Percentiles rank a stretch among this genome's conserved stretches.
Evolutionary conservation across 2,329 filamentous ascomycete species (phyloP).

Genomic region (Aspergillus puulaauensis): DNA sequence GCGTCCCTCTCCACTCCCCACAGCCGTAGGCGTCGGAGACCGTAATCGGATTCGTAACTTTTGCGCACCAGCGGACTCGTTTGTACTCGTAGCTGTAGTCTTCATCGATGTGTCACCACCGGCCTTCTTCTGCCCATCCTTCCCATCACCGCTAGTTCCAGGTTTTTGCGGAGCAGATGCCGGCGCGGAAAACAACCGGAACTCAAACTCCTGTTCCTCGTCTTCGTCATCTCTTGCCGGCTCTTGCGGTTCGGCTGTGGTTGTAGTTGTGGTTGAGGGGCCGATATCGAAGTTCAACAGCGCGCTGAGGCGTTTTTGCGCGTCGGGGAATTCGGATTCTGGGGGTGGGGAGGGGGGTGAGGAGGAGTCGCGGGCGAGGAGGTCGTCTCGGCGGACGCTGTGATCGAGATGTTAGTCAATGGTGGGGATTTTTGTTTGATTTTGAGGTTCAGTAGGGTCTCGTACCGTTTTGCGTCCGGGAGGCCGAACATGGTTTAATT

Average conservation of each 20-base stretch:
- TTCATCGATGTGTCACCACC: neutral
- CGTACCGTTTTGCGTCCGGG: slow-evolving; percentile 37
- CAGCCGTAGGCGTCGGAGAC: slow-evolving; percentile 37
- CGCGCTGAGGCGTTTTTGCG: slow-evolving; percentile 31
- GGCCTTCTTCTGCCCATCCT: neutral
- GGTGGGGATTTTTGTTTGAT: too few species aligned
- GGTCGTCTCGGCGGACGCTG: slow-evolving; percentile 39
- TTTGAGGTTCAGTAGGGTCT: neutral
- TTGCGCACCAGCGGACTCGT: slow-evolving; percentile 21
- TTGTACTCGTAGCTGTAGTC: neutral
- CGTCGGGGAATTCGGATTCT: slow-evolving; percentile 24
- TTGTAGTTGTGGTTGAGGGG: slow-evolving; percentile 4
- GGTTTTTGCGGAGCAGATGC: slow-evolving; percentile 9
- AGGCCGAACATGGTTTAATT: slow-evolving; percentile 35
- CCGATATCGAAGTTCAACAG: slow-evolving; percentile 33
- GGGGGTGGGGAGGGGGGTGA: slow-evolving; percentile 31
- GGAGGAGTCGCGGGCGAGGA: slow-evolving; percentile 31
- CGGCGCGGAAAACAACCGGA: slow-evolving; percentile 40
- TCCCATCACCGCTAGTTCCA: neutral
- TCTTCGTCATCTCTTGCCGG: slow-evolving; percentile 23
- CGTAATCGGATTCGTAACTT: slow-evolving; percentile 41
- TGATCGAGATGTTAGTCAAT: neutral
- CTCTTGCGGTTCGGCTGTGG: neutral
- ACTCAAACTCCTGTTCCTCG: slow-evolving; percentile 46
- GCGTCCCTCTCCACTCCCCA: slow-evolving; percentile 29